phyloP scores from a whole-genome alignment of 371 early-diverging fungal species.

The Saksenaea oblongispora region DNA sequence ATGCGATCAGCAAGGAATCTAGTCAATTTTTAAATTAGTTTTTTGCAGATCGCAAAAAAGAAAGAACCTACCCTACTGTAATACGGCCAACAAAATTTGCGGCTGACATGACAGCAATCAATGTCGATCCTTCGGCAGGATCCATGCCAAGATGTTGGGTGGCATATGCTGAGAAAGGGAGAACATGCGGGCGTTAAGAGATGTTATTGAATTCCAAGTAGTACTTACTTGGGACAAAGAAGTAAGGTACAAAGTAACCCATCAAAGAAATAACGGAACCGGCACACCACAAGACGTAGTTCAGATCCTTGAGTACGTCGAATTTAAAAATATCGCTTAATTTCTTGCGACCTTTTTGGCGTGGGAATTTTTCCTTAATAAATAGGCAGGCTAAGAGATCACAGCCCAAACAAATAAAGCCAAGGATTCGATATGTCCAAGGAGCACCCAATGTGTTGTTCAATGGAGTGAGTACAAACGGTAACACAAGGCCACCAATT shows the following conservation, averaged over 20 bases:
- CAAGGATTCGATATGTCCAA: slow-evolving; percentile 51
- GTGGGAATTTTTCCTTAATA: slow-evolving; percentile 28
- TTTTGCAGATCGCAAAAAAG: too few species aligned
- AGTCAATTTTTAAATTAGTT: background rate
- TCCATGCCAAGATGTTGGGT: slow-evolving; percentile 11
- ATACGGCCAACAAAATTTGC: slow-evolving; percentile 54
- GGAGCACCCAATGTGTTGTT: slow-evolving; percentile 48
- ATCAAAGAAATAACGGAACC: slow-evolving; percentile 36
- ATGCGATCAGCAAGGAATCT: slow-evolving; percentile 13
- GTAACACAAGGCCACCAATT: slow-evolving; percentile 67
- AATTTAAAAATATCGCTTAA: slow-evolving; percentile 35
- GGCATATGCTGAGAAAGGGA: slow-evolving; percentile 11
- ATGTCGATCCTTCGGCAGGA: slow-evolving; percentile 15
- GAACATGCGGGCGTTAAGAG: background rate
- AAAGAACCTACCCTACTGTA: slow-evolving; percentile 21
- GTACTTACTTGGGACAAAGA: slow-evolving; percentile 34
- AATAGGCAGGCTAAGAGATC: slow-evolving; percentile 25
- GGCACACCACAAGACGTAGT: slow-evolving; percentile 33
- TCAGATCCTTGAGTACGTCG: slow-evolving; percentile 29
- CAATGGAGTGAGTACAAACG: slow-evolving; percentile 56
- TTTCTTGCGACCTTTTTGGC: slow-evolving; percentile 14
- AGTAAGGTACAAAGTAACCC: slow-evolving; percentile 56
- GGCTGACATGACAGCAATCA: slow-evolving; percentile 34
- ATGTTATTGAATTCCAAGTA: background rate
- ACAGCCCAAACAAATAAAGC: slow-evolving; percentile 39